Evolutionary conservation across 352 stramenopile species (phyloP).

Genomic region (Labyrinthula sp.): DNA sequence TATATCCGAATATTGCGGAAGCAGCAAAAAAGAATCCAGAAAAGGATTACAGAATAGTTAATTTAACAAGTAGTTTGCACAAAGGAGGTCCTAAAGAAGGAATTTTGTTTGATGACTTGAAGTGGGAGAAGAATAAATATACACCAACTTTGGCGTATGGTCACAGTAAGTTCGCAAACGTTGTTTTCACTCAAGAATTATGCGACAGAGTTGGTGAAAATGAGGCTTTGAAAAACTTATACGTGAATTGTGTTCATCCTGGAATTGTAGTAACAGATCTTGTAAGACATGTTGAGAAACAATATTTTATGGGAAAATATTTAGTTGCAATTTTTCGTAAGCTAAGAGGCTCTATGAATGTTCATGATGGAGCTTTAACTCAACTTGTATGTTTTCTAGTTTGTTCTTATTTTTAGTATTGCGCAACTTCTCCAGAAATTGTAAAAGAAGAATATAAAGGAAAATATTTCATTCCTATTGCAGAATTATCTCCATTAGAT

Average conservation of each 20-base stretch:
- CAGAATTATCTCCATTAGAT: too few relatives aligned
- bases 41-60: slow-evolving; percentile 45
- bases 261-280: slow-evolving; percentile 52
- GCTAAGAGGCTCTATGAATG: too few relatives aligned
- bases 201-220: slow-evolving; percentile 46
- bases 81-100: slow-evolving; percentile 16
- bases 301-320: too few relatives aligned
- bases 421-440: too few relatives aligned
- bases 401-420: too few relatives aligned
- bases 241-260: slow-evolving; percentile 52
- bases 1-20: slow-evolving; percentile 51
- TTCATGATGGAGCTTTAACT: too few relatives aligned
- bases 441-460: too few relatives aligned
- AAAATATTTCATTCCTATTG: too few relatives aligned
- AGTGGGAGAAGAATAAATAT: slow-evolving; percentile 35
- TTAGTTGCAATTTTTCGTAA: too few relatives aligned
- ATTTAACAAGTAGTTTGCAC: slow-evolving; percentile 35
- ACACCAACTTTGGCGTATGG: slow-evolving; percentile 51
- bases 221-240: slow-evolving; percentile 37
- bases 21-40: slow-evolving; percentile 24
- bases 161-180: slow-evolving; percentile 71
- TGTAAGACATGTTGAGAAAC: slow-evolving; percentile 1
- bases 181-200: slow-evolving; percentile 73
- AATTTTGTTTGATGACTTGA: slow-evolving; percentile 29
- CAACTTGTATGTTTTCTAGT: too few relatives aligned